Conservation (phyloP, 768 basidiomycete species). For the Cyathus striatus region DNA sequence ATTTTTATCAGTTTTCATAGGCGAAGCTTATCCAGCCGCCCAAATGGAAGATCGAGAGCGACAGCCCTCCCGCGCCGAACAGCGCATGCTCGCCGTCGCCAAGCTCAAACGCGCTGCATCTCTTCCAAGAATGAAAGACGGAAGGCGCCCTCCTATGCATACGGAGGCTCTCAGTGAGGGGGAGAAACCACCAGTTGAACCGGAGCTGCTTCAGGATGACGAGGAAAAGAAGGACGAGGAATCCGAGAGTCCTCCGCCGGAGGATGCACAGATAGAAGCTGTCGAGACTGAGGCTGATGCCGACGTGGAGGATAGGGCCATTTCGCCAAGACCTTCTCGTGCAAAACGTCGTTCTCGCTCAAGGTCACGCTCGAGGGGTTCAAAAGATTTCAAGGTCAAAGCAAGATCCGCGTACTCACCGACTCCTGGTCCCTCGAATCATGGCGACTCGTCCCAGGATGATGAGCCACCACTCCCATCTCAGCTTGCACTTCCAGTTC, state of each 20-base stretch:
- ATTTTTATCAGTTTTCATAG: too few species aligned
- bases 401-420: slow-evolving; percentile 42
- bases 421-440: slow-evolving; percentile 34
- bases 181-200: slow-evolving; percentile 40
- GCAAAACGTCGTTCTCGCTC: slow-evolving; percentile 70
- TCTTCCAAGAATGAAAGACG: slow-evolving; percentile 87
- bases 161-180: slow-evolving; percentile 80
- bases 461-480: slow-evolving; percentile 38
- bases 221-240: slow-evolving; percentile 12
- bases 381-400: slow-evolving; percentile 70
- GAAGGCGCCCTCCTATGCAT: slow-evolving; percentile 83
- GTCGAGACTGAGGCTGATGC: slow-evolving; percentile 30
- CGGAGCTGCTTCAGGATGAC: slow-evolving; percentile 5
- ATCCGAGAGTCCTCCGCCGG: slow-evolving; percentile 10
- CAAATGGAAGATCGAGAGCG: slow-evolving; percentile 41
- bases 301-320: slow-evolving; percentile 32
- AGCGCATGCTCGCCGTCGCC: slow-evolving; percentile 83
- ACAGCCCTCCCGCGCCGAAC: slow-evolving; percentile 54
- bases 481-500: slow-evolving; percentile 25
- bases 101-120: slow-evolving; percentile 91
- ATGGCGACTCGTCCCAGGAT: slow-evolving; percentile 72
- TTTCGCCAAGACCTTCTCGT: slow-evolving; percentile 42
- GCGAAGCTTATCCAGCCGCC: background rate
- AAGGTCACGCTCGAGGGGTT: slow-evolving; percentile 72
- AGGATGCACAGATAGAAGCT: slow-evolving; percentile 10